These are phyloP conservation scores for Phytophthora sp. DNA, from an alignment of 352 stramenopile genomes.

Conservation along the genomic window DNA sequence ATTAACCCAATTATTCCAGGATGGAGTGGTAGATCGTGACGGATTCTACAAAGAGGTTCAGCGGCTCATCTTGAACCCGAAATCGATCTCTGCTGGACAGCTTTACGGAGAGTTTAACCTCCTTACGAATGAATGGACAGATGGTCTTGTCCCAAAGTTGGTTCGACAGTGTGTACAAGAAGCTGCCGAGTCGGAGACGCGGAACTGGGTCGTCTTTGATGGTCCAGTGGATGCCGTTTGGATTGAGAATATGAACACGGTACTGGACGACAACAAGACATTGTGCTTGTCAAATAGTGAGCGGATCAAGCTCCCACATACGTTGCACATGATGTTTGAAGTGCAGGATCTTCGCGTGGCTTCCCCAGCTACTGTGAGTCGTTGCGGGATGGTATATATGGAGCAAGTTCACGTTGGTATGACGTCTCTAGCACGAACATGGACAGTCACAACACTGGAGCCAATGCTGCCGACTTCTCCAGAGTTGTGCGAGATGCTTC, in stretches of 20 bases:
- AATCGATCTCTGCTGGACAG: constrained; percentile 96
- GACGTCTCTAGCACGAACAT: constrained; percentile 73
- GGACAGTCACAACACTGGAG: constrained; percentile 78
- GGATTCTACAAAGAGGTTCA: constrained; percentile 91
- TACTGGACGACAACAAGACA: constrained; percentile 91
- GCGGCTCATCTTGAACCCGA: constrained; percentile 92
- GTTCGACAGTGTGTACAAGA: constrained; percentile 90
- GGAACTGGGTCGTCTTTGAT: constrained; percentile 93
- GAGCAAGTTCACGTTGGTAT: constrained; percentile 88
- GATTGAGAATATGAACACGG: constrained; percentile 95
- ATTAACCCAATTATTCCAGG: constrained; percentile 75
- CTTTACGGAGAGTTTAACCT: constrained; percentile 95
- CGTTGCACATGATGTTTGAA: constrained; percentile 94
- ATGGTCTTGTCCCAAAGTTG: constrained; percentile 92
- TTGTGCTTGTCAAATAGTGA: constrained; percentile 88
- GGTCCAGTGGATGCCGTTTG: constrained; percentile 91
- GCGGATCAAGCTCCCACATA: constrained; percentile 86
- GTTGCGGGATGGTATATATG: constrained; percentile 94
- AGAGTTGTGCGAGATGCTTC: constrained; percentile 71
- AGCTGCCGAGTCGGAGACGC: constrained; percentile 77
- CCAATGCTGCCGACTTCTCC: constrained; percentile 55
- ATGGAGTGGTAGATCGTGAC: constrained; percentile 84
- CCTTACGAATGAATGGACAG: constrained; percentile 95
- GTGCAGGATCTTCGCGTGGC: constrained; percentile 91
- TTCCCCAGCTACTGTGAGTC: constrained; percentile 89